Evolutionary conservation across 2,329 filamentous ascomycete genomes (phyloP).

Genomic region (Didymella glomerata): DNA sequence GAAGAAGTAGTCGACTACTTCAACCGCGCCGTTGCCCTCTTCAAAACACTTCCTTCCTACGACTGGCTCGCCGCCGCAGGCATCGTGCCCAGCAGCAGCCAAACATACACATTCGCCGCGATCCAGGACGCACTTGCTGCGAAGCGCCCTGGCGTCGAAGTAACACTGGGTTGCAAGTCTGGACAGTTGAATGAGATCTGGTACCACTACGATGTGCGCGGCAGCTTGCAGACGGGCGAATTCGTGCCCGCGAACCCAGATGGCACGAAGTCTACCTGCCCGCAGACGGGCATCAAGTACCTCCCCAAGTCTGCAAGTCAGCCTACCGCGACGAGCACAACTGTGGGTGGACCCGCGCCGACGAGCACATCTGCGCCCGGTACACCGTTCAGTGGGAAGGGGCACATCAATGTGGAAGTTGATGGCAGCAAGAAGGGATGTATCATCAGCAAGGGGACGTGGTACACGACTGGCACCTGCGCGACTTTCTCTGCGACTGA

Average conservation of each 20-base stretch:
- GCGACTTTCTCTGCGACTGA: slow-evolving; percentile 68
- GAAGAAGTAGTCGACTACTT: slow-evolving; percentile 76
- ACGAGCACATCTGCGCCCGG: slow-evolving; percentile 48
- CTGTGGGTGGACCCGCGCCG: slow-evolving; percentile 35
- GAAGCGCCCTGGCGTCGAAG: slow-evolving; percentile 63
- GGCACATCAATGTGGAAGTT: slow-evolving; percentile 66
- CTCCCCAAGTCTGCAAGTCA: slow-evolving; percentile 61
- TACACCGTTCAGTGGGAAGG: slow-evolving; percentile 64
- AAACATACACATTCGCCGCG: slow-evolving; percentile 65
- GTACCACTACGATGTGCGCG: slow-evolving; percentile 71
- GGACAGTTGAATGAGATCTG: slow-evolving; percentile 63
- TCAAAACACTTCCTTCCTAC: slow-evolving; percentile 72
- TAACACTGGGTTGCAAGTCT: slow-evolving; percentile 66
- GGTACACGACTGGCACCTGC: slow-evolving; percentile 73
- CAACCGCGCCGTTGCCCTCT: slow-evolving; percentile 69
- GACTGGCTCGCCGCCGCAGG: slow-evolving; percentile 68
- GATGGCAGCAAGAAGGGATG: slow-evolving; percentile 66
- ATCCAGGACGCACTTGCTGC: slow-evolving; percentile 67
- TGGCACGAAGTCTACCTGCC: slow-evolving; percentile 69
- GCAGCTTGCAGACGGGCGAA: slow-evolving; percentile 66
- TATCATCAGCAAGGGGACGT: slow-evolving; percentile 71
- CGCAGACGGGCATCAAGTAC: slow-evolving; percentile 69
- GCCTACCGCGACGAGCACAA: slow-evolving; percentile 42
- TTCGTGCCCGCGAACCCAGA: slow-evolving; percentile 67
- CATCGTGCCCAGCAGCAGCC: slow-evolving; percentile 63